Evolutionary conservation across 805 yeast species (phyloP).

Genomic region (Yarrowia porcina): DNA sequence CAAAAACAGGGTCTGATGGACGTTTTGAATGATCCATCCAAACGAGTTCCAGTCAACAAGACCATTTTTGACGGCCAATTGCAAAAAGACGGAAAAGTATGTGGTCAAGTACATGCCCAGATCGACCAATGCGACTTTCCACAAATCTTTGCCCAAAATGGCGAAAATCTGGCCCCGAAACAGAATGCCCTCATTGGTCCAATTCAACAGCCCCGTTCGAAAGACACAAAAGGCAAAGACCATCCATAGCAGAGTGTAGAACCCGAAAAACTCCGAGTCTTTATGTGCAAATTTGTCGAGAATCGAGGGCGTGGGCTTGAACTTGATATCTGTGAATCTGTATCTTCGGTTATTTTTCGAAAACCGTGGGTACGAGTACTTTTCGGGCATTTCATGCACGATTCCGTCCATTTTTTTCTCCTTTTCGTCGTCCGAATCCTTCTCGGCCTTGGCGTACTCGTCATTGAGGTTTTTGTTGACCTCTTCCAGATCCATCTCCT

Average conservation of each 20-base stretch:
- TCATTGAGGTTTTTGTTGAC: constrained; percentile 15
- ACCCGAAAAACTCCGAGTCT: constrained; percentile 56
- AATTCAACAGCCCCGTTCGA: constrained; percentile 54
- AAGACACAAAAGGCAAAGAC: constrained; percentile 31
- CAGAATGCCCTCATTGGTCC: constrained; percentile 45
- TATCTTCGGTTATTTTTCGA: constrained; percentile 23
- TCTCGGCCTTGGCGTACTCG: constrained; percentile 7
- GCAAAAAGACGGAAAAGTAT: constrained; percentile 61
- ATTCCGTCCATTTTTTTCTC: not conserved
- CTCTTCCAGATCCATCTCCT: not conserved
- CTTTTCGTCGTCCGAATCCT: constrained; percentile 22
- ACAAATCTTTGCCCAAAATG: constrained; percentile 58
- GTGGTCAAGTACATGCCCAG: constrained; percentile 65
- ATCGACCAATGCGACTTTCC: constrained; percentile 72
- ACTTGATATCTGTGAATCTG: constrained; percentile 19
- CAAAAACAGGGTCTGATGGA: constrained; percentile 55
- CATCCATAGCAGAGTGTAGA: constrained; percentile 58
- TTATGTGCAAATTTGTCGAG: constrained; percentile 3
- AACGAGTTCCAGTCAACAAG: constrained; percentile 55
- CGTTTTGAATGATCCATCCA: constrained; percentile 63
- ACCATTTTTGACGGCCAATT: constrained; percentile 48
- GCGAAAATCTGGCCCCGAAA: constrained; percentile 53
- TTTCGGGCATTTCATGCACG: not conserved
- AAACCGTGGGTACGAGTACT: constrained; percentile 17
- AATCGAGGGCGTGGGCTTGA: constrained; percentile 23